Base-by-base conservation (phyloP, 352 stramenopile species). In the Phytophthora pluvialis region DNA sequence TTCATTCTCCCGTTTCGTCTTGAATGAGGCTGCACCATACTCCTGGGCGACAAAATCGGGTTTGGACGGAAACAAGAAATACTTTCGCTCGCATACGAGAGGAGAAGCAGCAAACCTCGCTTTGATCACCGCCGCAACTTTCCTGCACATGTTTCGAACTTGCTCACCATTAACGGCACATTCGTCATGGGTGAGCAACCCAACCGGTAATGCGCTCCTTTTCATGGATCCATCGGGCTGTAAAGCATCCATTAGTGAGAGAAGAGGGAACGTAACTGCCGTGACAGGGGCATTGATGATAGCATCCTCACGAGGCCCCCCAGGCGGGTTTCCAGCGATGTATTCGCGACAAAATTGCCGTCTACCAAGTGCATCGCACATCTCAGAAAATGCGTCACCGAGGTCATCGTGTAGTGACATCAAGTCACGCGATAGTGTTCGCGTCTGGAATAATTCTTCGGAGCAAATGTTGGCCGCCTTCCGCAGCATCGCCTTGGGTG, bases 371-470 rank as follows among this genome's bases (percentile, higher is more conserved):
- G 10, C 44, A 26, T 77, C 69, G 39, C 73, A 81, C 11, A 81
- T 59, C 8, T 53, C 13, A 3, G 69, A 64, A 25, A 79, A 77
- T 8, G 67, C 45, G 16, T 73, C 67, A 0, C 63, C 60, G 13
- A 79, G 32, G 21, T 78, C 75, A 26, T 78, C 65, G 11, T 64
- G 67, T 21, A 80, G 36, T 10, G 56, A 70, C 12, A 80, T 46
- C 28, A 80, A 51, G n/a, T 78, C 72, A 2, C 68, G 58, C 6
- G 75, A 80, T 8, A 80, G 43, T 3, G 78, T 59, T 13, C 64
- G 75, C 4, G 68, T 67, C 18, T 68, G 35, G 16, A 71, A 64
- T 3, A 78, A 25, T 25, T 83, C 72, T 2, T 50, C 40, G 1
- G 40, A 59, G 18, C 45, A 73, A 31, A 79, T 47, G n/a, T 68